Conservation (phyloP, 1,139 yeast species). For the Pichia terricola region DNA sequence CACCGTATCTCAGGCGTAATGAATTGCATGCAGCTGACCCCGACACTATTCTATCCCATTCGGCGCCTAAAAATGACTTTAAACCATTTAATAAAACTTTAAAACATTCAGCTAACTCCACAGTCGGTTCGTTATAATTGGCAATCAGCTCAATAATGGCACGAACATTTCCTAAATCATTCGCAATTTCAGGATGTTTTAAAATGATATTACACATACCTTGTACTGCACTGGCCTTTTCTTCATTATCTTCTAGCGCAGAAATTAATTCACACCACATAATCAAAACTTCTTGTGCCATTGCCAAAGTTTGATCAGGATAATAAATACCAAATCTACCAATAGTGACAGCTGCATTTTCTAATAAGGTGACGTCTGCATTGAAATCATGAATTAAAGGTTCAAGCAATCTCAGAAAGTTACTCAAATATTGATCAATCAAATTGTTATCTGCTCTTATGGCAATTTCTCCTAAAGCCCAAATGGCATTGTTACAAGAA, state of each 20-base stretch:
- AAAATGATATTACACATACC: constrained; percentile 53
- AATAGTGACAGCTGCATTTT: constrained; percentile 84
- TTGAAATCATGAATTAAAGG: constrained; percentile 53
- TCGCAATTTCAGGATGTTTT: constrained; percentile 55
- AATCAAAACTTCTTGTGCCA: constrained; percentile 38
- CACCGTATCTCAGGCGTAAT: constrained; percentile 20
- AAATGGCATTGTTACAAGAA: constrained; percentile 79
- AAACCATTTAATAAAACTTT: constrained; percentile 38
- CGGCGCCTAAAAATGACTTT: constrained; percentile 39
- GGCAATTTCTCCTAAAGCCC: constrained; percentile 87
- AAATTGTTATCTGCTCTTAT: constrained; percentile 44
- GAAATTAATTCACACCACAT: constrained; percentile 63
- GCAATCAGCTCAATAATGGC: constrained; percentile 58
- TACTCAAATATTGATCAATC: constrained; percentile 51
- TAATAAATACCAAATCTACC: constrained; percentile 76
- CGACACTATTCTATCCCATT: constrained; percentile 14
- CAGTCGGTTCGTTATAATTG: constrained; percentile 44
- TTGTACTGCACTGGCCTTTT: constrained; percentile 67
- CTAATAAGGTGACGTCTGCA: constrained; percentile 57
- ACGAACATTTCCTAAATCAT: constrained; percentile 38
- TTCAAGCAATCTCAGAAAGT: constrained; percentile 52
- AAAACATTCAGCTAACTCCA: constrained; percentile 35
- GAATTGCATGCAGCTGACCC: constrained; percentile 10
- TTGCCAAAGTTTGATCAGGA: constrained; percentile 34
- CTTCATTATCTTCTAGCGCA: constrained; percentile 63